Evolutionary conservation across 495 filamentous ascomycete genomes (phyloP).

Genomic region (Neurospora africana): DNA sequence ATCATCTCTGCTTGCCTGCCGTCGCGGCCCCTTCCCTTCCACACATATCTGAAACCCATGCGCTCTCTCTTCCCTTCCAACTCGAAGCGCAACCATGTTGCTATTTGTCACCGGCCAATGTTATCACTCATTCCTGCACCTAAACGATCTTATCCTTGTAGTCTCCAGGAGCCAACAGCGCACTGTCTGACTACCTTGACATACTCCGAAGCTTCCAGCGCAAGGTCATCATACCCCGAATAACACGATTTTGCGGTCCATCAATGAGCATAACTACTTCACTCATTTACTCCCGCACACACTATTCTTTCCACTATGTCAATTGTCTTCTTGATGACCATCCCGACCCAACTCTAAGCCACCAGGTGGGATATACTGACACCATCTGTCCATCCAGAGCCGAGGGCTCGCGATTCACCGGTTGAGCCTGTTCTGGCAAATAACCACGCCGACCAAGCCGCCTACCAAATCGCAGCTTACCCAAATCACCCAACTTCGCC

Average conservation of each 20-base stretch:
- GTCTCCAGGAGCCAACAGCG: not conserved
- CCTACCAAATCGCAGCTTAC: conserved; percentile 9
- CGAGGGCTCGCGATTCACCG: conserved; percentile 14
- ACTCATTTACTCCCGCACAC: not conserved
- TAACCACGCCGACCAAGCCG: conserved; percentile 12
- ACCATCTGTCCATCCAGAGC: conserved; percentile 10
- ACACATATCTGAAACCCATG: not conserved
- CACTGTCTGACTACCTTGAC: not conserved
- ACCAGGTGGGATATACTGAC: conserved; percentile 9
- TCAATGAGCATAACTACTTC: not conserved
- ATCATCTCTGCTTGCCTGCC: not conserved
- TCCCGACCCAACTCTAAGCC: not conserved
- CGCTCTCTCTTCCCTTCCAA: not conserved
- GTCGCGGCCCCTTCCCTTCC: not conserved
- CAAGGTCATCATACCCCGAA: not conserved
- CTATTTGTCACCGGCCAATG: not conserved
- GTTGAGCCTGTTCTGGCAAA: conserved; percentile 9
- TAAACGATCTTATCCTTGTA: not conserved
- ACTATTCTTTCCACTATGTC: not conserved
- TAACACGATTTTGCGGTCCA: not conserved
- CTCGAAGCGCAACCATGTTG: not conserved
- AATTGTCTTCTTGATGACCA: not conserved
- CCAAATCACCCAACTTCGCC: conserved; percentile 10
- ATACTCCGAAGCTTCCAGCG: not conserved
- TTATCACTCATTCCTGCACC: not conserved